Percentiles rank a stretch among this genome's conserved stretches.
phyloP scores from a whole-genome alignment of 345 rosid species.

The Anastatica hierochuntica region DNA sequence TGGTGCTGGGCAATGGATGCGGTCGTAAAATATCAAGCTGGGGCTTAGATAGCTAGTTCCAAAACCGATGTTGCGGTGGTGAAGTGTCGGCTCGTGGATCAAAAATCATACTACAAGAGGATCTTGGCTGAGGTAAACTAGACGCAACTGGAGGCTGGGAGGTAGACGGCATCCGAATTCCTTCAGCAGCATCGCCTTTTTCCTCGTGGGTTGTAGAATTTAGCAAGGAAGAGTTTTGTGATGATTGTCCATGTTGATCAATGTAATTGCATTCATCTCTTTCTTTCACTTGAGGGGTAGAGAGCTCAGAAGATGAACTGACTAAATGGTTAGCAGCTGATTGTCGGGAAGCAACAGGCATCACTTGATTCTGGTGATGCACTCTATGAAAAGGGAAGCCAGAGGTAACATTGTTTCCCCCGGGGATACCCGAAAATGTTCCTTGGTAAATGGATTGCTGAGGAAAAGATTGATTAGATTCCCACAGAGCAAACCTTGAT shows the following conservation, averaged over 20 bases:
- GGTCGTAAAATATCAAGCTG: conserved; percentile 24
- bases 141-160: conserved; percentile 25
- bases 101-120: conserved; percentile 20
- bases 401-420: conserved; percentile 28
- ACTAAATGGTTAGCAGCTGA: conserved; percentile 20
- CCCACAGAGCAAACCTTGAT: conserved; percentile 27
- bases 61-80: conserved; percentile 27
- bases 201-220: too few relatives aligned
- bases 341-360: conserved; percentile 26
- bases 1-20: conserved; percentile 22
- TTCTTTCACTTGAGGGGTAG: conserved; percentile 26
- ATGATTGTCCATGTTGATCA: conserved; percentile 33
- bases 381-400: conserved; percentile 35
- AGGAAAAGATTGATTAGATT: conserved; percentile 28
- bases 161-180: conserved; percentile 30
- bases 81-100: conserved; percentile 27
- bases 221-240: conserved; percentile 27
- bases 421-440: conserved; percentile 24
- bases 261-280: conserved; percentile 29
- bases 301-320: conserved; percentile 25
- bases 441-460: conserved; percentile 29
- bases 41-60: conserved; percentile 25
- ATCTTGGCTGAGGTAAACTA: conserved; percentile 27
- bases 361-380: conserved; percentile 29
- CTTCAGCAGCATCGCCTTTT: conserved; percentile 28